Evolutionary conservation across 257 asterid genomes (phyloP).

Genomic region (Echium plantagineum): DNA sequence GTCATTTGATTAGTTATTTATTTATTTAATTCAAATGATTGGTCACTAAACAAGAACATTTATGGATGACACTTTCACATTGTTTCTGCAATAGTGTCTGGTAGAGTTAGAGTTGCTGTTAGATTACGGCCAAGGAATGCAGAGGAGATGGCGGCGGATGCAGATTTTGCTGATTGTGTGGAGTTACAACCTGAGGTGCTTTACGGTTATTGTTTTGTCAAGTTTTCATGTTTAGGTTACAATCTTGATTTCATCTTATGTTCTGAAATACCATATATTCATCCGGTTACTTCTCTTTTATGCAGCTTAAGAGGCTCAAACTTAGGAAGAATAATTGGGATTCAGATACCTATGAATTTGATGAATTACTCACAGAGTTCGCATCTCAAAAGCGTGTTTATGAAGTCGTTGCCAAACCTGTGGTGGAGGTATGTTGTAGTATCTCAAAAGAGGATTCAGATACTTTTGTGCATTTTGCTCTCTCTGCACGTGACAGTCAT

Average conservation of each 20-base stretch:
- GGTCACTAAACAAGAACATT: neutral
- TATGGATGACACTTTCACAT: neutral
- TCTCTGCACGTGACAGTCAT: neutral
- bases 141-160: conserved; percentile 90
- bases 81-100: conserved; percentile 46
- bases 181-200: conserved; percentile 93
- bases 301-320: conserved; percentile 84
- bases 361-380: conserved; percentile 86
- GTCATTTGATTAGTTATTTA: too few species aligned
- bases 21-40: too few species aligned
- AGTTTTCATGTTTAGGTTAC: neutral
- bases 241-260: conserved; percentile 3
- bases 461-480: neutral
- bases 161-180: conserved; percentile 99
- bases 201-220: neutral
- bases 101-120: conserved; percentile 95
- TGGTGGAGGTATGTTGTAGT: conserved; percentile 67
- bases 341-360: conserved; percentile 93
- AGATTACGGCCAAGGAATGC: conserved; percentile 89
- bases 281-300: conserved; percentile 6
- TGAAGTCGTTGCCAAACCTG: conserved; percentile 99
- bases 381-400: conserved; percentile 98
- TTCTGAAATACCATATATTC: neutral
- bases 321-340: conserved; percentile 98
- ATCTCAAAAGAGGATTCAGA: too few species aligned